Base-by-base conservation (phyloP, 1,284 basidiomycete genomes). In the Coniophora puteana region DNA sequence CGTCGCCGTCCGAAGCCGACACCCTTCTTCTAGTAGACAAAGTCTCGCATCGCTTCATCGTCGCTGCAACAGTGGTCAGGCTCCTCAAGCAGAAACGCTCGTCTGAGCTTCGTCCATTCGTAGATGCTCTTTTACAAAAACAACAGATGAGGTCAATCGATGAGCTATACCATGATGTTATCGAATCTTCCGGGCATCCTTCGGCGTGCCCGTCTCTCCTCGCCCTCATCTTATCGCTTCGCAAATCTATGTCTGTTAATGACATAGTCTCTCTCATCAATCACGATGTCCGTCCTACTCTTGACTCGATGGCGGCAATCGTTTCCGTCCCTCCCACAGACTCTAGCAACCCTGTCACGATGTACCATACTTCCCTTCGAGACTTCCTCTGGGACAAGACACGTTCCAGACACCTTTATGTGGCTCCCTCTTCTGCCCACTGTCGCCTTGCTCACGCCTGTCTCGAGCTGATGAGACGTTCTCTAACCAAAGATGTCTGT, bases 41-140 rank as follows among this genome's bases (percentile, higher is more conserved):
- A 25, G 45, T 57, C 4, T 40, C 46, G n/a, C 53, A 53, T 4
- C 40, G 60, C 12, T 60, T 60, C 30, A 60, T 60, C 16, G 60
- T 57, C 38, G 50, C 58, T 8, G 44, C 47, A 16, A 60, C 58
- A 2, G 55, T 57, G 23, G 45, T 59, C 40, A 58, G 52, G 40
- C 52, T 55, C 23, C 41, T 60, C n/a, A 39, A 38, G 12, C 36
- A 35, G 26, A 31, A 38, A 13, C 29, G 44, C 22, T 24, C 24
- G 21, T 50, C 41, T 10, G 51, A 54, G 11, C 31, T 34, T 26
- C 13, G 20, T 13, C 51, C 33, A 12, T 41, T 53, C 29, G 13
- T 38, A 38, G 43, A 26, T 16, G 10, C 43, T 54, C 5, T 39
- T 52, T 21, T 41, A 17, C 32, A 20, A 43, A 12, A 16, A 39